A percentile compares a stretch with the other conserved stretches of the same genome.
phyloP scores from a whole-genome alignment of 805 yeast species.

The Pichia scutulata region DNA sequence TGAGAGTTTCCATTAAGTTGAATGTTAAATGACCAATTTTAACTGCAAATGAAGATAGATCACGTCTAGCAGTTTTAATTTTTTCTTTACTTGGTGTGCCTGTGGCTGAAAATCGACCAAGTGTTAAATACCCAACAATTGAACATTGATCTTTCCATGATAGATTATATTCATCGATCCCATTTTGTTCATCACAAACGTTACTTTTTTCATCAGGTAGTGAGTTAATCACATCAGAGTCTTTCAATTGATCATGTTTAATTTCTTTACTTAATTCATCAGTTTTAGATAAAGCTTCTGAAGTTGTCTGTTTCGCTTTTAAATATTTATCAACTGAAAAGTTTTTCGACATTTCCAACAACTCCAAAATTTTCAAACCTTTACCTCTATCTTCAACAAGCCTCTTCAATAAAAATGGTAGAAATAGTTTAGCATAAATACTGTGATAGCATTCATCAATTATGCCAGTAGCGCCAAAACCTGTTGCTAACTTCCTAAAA shows the following conservation, averaged over 20 bases:
- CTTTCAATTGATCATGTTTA: background rate
- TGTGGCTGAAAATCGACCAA: slow-evolving; percentile 1
- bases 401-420: slow-evolving; percentile 15
- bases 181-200: background rate
- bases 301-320: slow-evolving; percentile 1
- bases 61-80: slow-evolving; percentile 40
- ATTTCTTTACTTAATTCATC: background rate
- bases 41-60: slow-evolving; percentile 33
- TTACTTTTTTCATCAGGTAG: background rate
- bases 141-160: background rate
- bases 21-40: slow-evolving; percentile 19
- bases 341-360: background rate
- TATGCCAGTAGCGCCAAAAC: slow-evolving; percentile 68
- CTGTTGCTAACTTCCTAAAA: slow-evolving; percentile 65
- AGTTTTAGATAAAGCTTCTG: background rate
- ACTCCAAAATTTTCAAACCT: background rate
- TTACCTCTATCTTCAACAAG: background rate
- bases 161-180: background rate
- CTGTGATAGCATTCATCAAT: slow-evolving; percentile 68
- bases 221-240: too few species aligned
- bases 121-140: slow-evolving; percentile 2
- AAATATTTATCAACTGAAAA: background rate
- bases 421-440: slow-evolving; percentile 45
- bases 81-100: slow-evolving; percentile 27
- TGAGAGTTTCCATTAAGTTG: slow-evolving; percentile 17